Evolutionary conservation across 495 filamentous ascomycete genomes (phyloP).

Genomic region (Aspergillus sclerotiicarbonarius): DNA sequence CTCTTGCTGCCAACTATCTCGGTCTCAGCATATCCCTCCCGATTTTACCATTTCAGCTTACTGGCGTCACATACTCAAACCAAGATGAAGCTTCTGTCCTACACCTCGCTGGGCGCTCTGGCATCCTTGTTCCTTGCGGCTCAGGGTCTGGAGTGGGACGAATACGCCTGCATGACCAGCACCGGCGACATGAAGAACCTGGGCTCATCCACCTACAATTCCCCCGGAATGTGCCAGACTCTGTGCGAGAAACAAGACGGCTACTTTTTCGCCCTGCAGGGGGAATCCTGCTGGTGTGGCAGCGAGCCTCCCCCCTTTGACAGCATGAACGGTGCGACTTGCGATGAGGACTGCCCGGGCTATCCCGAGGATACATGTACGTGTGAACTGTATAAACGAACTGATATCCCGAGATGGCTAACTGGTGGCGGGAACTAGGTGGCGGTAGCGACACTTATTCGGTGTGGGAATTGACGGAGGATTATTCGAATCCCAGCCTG

Average conservation of each 20-base stretch:
- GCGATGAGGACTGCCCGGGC: neutral
- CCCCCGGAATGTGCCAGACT: neutral
- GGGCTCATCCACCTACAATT: neutral
- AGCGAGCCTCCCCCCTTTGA: neutral
- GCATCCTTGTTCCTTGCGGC: neutral
- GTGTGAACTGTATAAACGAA: neutral
- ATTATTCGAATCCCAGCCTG: neutral
- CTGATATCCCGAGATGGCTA: neutral
- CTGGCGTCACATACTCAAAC: neutral
- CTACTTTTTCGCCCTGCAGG: neutral
- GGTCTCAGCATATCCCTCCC: no score
- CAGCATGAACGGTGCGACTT: neutral
- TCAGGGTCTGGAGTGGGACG: neutral
- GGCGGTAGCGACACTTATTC: neutral
- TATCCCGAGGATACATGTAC: neutral
- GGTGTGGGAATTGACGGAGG: neutral
- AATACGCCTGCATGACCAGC: neutral
- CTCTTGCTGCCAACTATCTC: no score
- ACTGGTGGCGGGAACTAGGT: neutral
- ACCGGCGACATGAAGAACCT: neutral
- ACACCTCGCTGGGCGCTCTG: neutral
- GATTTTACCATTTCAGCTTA: no score
- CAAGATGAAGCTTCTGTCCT: neutral
- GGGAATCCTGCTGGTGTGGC: neutral
- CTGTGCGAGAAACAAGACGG: neutral